Conservation (phyloP, 768 basidiomycete species). For the Agaricus sinodeliciosus region DNA sequence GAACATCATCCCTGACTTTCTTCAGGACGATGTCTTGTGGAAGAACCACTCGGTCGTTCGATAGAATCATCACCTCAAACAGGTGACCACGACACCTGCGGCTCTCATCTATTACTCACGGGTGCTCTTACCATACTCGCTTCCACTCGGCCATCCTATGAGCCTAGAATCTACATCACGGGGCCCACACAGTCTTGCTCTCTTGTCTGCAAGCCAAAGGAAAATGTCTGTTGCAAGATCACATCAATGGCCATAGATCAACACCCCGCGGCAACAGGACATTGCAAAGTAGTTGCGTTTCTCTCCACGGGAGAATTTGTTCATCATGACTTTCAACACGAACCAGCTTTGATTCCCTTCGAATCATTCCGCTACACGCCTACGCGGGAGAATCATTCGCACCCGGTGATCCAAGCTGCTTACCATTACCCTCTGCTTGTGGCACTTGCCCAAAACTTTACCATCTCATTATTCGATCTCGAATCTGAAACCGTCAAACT, state of each 20-base stretch:
- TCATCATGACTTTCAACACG: conserved; percentile 48
- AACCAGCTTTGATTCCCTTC: conserved; percentile 32
- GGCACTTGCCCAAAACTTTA: conserved; percentile 61
- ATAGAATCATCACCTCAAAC: conserved; percentile 4
- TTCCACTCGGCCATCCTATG: conserved; percentile 31
- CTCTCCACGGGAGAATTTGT: conserved; percentile 65
- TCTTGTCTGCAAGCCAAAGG: conserved; percentile 36
- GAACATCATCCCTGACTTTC: conserved; percentile 11
- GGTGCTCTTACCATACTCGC: conserved; percentile 56
- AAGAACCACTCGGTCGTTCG: conserved; percentile 20
- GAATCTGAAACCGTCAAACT: conserved; percentile 43
- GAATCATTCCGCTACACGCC: conserved; percentile 46
- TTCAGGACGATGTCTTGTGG: conserved; percentile 59
- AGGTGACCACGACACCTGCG: conserved; percentile 10
- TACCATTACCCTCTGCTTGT: conserved; percentile 78
- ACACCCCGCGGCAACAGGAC: conserved; percentile 43
- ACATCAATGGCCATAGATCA: conserved; percentile 72
- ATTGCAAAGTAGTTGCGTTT: conserved; percentile 49
- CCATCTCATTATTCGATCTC: conserved; percentile 68
- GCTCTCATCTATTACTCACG: conserved; percentile 47
- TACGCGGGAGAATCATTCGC: conserved; percentile 30
- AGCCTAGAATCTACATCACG: conserved; percentile 32
- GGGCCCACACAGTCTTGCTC: conserved; percentile 28
- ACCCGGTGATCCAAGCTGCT: conserved; percentile 53
- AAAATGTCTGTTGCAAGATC: conserved; percentile 32